These are phyloP conservation scores for Ganoderma lingzhi DNA, from an alignment of 1,284 basidiomycete genomes.

Conservation along the genomic window DNA sequence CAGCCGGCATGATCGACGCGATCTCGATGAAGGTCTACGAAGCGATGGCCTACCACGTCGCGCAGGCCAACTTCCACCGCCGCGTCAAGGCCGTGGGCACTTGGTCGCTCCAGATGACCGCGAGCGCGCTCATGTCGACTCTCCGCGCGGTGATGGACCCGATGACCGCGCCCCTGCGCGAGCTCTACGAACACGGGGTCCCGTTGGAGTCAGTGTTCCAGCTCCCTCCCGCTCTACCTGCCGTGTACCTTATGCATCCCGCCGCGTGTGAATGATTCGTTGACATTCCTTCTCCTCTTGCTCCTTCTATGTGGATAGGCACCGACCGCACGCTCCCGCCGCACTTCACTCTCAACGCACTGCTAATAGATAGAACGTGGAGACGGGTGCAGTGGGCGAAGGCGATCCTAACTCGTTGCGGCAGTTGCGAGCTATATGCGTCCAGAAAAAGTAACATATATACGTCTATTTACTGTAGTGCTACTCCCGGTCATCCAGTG, in stretches of 20 bases:
- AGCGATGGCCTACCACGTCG: constrained; percentile 92
- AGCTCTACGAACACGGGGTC: constrained; percentile 47
- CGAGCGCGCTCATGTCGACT: constrained; percentile 67
- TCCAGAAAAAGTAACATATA: constrained; percentile 22
- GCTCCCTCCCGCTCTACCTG: constrained; percentile 6
- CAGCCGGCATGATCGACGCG: constrained; percentile 85
- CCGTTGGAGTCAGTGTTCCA: constrained; percentile 33
- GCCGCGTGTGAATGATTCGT: constrained; percentile 5
- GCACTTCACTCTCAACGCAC: background rate
- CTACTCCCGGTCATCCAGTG: background rate
- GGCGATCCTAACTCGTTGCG: background rate
- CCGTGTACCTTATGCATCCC: constrained; percentile 1
- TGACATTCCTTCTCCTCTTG: background rate
- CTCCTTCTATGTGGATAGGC: background rate
- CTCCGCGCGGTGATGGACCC: constrained; percentile 67
- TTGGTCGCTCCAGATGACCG: constrained; percentile 83
- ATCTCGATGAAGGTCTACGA: constrained; percentile 87
- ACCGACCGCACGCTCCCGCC: background rate
- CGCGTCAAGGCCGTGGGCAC: constrained; percentile 87
- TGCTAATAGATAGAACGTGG: background rate
- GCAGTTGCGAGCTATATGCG: background rate
- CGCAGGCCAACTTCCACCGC: constrained; percentile 86
- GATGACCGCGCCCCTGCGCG: constrained; percentile 54
- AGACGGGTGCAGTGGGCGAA: background rate
- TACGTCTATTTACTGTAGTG: constrained; percentile 8